Evolutionary conservation across 1,139 yeast species (phyloP), one percentile per base, ranked within the genome.

Genomic region (Lodderomyces oxycetoniae): DNA sequence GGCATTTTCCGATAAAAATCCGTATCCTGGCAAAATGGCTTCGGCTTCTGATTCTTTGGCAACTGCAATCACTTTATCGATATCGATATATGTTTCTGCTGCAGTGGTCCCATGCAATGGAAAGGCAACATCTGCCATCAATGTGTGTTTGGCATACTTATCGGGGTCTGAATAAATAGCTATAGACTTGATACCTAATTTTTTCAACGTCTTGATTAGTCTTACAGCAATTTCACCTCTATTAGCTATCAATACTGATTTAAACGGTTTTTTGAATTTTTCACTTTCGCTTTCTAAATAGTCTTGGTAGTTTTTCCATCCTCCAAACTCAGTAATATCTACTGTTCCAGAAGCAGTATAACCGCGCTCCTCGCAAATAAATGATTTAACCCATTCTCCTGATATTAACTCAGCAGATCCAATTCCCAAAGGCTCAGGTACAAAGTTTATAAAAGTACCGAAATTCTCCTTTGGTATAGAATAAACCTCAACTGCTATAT

Each of bases 161-260:
- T 91, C 98, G 4, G 88, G 83, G 50, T 87, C 94, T 8, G 96
- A 85, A 60, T 84, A 91, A 31, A 91, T 82, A 2, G 97, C 93
- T 45, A 91, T 80, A 0, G 96, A 67, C 48, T 71, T 74, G 47
- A 91, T 85, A 3, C 79, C 78, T 48, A 89, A 59, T 55, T 80
- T 81, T 57, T 85, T 86, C 53, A 89, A 68, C 6, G 98, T 89
- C 54, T 76, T 82, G 52, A 89, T 86, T 47, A 91, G 85, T 55
- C 98, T 72, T 23, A 88, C 96, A 3, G 98, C 96, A 51, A 91
- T 91, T 62, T 91, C 98, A 55, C 98, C 98, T 62, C 98, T 77
- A 65, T 91, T 91, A 24, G 98, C 97, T 37, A 91, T 94, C 41
- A 91, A 70, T 10, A 91, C 96, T 9, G 85, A 76, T 30, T 79